phyloP scores from a whole-genome alignment of 2,329 filamentous ascomycete genomes.

The Colletotrichum sojae region DNA sequence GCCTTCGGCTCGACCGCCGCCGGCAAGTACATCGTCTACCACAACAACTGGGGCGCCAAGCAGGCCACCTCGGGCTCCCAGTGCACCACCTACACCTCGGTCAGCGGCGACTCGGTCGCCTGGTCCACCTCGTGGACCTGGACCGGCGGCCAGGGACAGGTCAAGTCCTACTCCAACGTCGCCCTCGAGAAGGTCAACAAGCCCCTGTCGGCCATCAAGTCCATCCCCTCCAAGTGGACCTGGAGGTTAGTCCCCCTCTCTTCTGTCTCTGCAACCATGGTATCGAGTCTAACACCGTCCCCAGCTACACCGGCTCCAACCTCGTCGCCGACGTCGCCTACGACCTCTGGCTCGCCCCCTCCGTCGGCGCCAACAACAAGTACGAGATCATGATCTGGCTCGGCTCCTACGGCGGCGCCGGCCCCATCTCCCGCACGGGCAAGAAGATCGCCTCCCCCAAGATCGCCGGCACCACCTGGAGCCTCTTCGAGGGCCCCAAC shows the following conservation, averaged over 20 bases:
- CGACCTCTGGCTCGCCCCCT: conserved; percentile 68
- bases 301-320: conserved; percentile 59
- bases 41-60: conserved; percentile 65
- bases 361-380: conserved; percentile 60
- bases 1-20: conserved; percentile 54
- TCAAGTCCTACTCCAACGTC: conserved; percentile 63
- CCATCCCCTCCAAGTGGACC: conserved; percentile 53
- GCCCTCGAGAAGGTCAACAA: conserved; percentile 54
- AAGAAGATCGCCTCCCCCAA: conserved; percentile 66
- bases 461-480: conserved; percentile 66
- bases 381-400: conserved; percentile 55
- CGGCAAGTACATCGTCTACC: conserved; percentile 64
- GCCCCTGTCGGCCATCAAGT: conserved; percentile 52
- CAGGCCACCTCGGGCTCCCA: conserved; percentile 53
- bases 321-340: conserved; percentile 71
- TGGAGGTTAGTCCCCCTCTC: conserved; percentile 45
- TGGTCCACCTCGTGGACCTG: conserved; percentile 61
- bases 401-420: conserved; percentile 42
- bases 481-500: conserved; percentile 70
- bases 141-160: conserved; percentile 53
- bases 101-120: conserved; percentile 51
- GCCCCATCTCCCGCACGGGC: conserved; percentile 58
- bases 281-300: not conserved
- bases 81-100: conserved; percentile 57
- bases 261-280: accelerated